Evolutionary conservation across 2,329 filamentous ascomycete species (phyloP).

Genomic region (Sclerotinia subarctica): DNA sequence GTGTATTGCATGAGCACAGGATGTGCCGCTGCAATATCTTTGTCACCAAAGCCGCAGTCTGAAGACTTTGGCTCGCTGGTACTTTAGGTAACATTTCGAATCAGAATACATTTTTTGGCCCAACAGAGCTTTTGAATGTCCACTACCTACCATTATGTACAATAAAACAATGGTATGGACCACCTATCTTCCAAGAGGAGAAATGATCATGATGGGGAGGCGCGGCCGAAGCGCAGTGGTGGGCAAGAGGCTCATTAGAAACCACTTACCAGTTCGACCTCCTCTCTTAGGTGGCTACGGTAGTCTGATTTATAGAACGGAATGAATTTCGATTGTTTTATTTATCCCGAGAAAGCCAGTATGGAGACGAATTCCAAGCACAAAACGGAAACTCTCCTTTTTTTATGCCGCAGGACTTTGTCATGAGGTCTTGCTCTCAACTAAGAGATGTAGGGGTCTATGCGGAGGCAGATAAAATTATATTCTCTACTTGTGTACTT

Average conservation of each 20-base stretch:
- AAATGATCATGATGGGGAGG: no score
- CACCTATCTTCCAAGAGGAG: no score
- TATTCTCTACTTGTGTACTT: background rate
- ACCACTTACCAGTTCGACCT: no score
- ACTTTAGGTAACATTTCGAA: background rate
- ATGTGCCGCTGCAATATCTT: background rate
- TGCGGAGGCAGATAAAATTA: background rate
- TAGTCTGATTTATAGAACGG: no score
- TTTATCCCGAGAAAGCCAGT: no score
- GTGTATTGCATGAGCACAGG: background rate
- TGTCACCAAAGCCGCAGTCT: background rate
- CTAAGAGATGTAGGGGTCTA: background rate
- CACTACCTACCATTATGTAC: background rate
- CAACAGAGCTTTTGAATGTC: background rate
- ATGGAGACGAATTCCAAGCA: no score
- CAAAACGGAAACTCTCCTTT: no score
- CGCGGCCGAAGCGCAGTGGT: no score
- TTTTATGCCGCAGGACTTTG: background rate
- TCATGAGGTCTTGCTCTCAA: background rate
- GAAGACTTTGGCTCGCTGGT: background rate
- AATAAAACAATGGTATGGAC: no score
- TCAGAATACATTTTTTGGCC: background rate
- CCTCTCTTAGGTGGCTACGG: no score
- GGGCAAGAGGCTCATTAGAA: no score
- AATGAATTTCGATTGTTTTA: no score